phyloP scores from a whole-genome alignment of 371 early-diverging fungal genomes.

The Fennellomyces sp. region DNA sequence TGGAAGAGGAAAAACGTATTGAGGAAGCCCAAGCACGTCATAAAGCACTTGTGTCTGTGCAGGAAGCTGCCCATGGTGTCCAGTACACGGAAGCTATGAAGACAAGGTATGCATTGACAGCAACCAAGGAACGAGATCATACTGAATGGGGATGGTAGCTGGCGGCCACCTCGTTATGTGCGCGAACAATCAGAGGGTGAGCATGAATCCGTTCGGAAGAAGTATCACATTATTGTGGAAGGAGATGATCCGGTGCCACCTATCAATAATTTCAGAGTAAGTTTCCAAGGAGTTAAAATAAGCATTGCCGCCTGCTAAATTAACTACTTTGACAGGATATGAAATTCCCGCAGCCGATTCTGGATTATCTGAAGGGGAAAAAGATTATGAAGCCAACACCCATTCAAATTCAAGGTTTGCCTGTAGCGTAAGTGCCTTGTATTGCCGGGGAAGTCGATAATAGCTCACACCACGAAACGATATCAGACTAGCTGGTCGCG shows the following conservation, averaged over 20 bases:
- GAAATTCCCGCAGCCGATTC: conserved; percentile 77
- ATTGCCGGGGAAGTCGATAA: not conserved
- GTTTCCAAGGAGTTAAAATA: not conserved
- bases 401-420: conserved; percentile 96
- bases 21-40: conserved; percentile 81
- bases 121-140: too few relatives aligned
- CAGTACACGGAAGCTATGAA: conserved; percentile 86
- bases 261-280: conserved; percentile 64
- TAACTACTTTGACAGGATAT: conserved; percentile 55
- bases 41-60: conserved; percentile 82
- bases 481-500: conserved; percentile 73
- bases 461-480: not conserved
- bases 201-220: conserved; percentile 58
- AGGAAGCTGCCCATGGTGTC: conserved; percentile 87
- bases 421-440: conserved; percentile 57
- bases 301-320: not conserved
- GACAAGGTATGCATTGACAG: conserved; percentile 60
- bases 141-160: conserved; percentile 42
- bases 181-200: conserved; percentile 57
- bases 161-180: conserved; percentile 82
- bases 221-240: conserved; percentile 75
- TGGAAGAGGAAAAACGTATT: conserved; percentile 85
- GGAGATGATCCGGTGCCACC: conserved; percentile 80
- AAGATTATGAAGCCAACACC: conserved; percentile 93
- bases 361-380: conserved; percentile 80